Conservation (phyloP, 2,329 filamentous ascomycete genomes). For the Ceratocystis cubensis region DNA sequence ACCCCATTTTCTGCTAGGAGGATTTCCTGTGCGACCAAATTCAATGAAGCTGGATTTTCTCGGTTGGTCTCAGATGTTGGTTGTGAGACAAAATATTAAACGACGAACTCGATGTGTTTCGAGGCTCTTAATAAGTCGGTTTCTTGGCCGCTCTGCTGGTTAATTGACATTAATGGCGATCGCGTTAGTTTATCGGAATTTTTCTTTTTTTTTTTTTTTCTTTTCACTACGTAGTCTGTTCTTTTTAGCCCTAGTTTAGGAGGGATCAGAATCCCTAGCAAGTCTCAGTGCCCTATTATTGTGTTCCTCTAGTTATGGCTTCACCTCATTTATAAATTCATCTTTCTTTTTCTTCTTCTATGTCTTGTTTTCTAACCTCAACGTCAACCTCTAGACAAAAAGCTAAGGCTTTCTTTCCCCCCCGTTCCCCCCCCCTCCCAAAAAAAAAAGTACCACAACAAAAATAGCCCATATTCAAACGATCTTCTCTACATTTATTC, state of each 20-base stretch:
- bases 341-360: too few species aligned
- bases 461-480: too few species aligned
- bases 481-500: too few species aligned
- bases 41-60: neutral
- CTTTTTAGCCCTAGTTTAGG: neutral
- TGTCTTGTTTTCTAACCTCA: too few species aligned
- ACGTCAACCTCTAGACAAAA: too few species aligned
- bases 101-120: constrained; percentile 1
- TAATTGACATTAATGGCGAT: neutral
- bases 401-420: too few species aligned
- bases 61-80: constrained; percentile 1
- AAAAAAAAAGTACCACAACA: too few species aligned
- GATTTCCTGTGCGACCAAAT: constrained; percentile 7
- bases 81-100: constrained; percentile 6
- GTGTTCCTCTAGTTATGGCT: neutral
- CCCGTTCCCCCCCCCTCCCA: too few species aligned
- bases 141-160: neutral
- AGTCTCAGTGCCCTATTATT: neutral
- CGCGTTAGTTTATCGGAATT: neutral
- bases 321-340: too few species aligned
- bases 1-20: neutral
- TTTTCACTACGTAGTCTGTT: neutral
- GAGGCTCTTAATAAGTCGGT: neutral
- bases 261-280: neutral
- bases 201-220: neutral